Evolutionary conservation across 305 asterid genomes (phyloP).

Genomic region (Fraxinus greggii): DNA sequence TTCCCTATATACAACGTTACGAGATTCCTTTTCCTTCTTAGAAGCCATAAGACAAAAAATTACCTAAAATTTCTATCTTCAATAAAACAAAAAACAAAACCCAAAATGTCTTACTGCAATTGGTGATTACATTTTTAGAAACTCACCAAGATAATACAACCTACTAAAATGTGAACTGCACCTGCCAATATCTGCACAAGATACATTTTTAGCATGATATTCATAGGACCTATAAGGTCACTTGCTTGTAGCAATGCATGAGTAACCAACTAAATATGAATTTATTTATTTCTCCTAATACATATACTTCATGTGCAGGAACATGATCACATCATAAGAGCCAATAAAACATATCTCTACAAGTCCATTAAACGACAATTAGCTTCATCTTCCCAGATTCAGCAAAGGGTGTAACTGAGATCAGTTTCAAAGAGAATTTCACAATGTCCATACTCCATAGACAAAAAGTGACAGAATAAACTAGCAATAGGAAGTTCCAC

Average conservation of each 20-base stretch:
- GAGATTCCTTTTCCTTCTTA: neutral
- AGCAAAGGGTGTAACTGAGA: neutral
- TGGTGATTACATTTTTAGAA: neutral
- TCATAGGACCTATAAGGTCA: neutral
- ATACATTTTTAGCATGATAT: neutral
- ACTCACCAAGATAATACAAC: neutral
- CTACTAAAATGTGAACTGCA: neutral
- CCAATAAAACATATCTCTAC: neutral
- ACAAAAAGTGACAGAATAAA: neutral
- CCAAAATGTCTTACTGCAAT: neutral
- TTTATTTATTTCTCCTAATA: neutral
- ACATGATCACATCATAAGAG: neutral
- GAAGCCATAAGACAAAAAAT: neutral
- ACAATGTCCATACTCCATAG: neutral
- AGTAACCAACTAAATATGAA: neutral
- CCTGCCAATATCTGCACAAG: neutral
- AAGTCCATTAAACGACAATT: neutral
- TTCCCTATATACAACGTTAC: neutral
- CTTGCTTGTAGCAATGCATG: neutral
- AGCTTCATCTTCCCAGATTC: neutral
- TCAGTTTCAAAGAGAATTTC: neutral
- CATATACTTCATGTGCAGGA: neutral
- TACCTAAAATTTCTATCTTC: neutral
- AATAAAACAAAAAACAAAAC: too few relatives aligned
- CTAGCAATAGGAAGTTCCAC: neutral